phyloP scores from a whole-genome alignment of 2,329 filamentous ascomycete species.

The Colletotrichum caudatum region DNA sequence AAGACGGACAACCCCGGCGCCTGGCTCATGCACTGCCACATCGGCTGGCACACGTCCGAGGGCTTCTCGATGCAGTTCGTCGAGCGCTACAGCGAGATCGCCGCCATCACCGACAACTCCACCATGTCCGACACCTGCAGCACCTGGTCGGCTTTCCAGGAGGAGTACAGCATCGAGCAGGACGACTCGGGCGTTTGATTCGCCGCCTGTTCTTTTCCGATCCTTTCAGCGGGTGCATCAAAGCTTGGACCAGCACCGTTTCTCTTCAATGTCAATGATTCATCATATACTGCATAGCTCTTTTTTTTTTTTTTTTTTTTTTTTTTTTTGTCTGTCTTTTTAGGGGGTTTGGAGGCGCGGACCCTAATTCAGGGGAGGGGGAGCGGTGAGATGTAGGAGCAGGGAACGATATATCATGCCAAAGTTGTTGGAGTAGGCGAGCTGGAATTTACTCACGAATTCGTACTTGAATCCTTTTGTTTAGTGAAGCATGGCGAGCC shows the following conservation, averaged over 20 bases:
- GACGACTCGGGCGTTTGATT: constrained; percentile 44
- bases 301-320: too few relatives aligned
- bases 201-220: too few relatives aligned
- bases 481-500: fast-evolving
- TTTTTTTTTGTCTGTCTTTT: too few relatives aligned
- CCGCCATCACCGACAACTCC: constrained; percentile 27
- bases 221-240: not conserved
- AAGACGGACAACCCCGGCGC: constrained; percentile 62
- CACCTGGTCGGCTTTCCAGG: constrained; percentile 39
- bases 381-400: too few relatives aligned
- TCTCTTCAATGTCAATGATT: too few relatives aligned
- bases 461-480: too few relatives aligned
- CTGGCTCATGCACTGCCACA: constrained; percentile 65
- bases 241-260: not conserved
- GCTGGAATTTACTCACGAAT: too few relatives aligned
- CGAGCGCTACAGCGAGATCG: constrained; percentile 43
- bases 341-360: too few relatives aligned
- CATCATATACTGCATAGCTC: too few relatives aligned
- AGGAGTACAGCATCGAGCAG: constrained; percentile 38
- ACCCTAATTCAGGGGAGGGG: too few relatives aligned
- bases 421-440: too few relatives aligned
- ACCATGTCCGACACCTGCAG: constrained; percentile 37
- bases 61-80: constrained; percentile 46
- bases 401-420: too few relatives aligned
- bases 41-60: constrained; percentile 57